These are phyloP conservation scores for Penicillium herquei DNA, from an alignment of 495 filamentous ascomycete species.

Conservation along the genomic window DNA sequence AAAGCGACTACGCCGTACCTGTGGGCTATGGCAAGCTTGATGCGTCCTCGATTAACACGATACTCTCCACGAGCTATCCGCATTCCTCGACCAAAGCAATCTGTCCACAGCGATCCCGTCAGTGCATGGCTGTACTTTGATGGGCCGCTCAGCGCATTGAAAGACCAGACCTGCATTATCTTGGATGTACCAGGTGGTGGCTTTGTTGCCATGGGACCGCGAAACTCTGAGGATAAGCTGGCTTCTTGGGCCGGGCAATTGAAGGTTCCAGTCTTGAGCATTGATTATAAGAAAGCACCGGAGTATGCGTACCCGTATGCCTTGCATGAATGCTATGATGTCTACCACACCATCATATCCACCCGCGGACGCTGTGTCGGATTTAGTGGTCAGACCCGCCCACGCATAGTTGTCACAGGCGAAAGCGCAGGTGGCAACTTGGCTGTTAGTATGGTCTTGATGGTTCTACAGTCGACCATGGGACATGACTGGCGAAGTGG, in stretches of 20 bases:
- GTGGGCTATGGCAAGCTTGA: conserved; percentile 60
- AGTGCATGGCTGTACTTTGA: conserved; percentile 93
- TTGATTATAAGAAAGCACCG: conserved; percentile 93
- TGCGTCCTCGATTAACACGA: conserved; percentile 74
- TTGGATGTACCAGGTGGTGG: conserved; percentile 93
- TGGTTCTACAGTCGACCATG: conserved; percentile 75
- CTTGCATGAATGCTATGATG: conserved; percentile 94
- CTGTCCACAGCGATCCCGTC: conserved; percentile 78
- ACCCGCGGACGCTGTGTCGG: conserved; percentile 80
- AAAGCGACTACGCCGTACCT: conserved; percentile 87
- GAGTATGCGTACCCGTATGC: conserved; percentile 95
- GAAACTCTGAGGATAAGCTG: conserved; percentile 89
- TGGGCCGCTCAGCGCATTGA: conserved; percentile 73
- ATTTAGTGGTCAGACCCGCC: conserved; percentile 66
- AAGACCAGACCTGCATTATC: conserved; percentile 75
- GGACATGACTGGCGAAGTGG: conserved; percentile 58
- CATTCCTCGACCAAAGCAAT: conserved; percentile 75
- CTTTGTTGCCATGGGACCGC: conserved; percentile 91
- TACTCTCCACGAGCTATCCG: conserved; percentile 78
- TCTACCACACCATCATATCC: conserved; percentile 76
- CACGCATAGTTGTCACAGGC: conserved; percentile 78
- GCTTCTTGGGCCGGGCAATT: conserved; percentile 84
- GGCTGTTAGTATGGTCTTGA: conserved; percentile 75
- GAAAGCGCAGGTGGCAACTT: conserved; percentile 94
- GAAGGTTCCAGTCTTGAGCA: conserved; percentile 78